Evolutionary conservation across 768 basidiomycete species (phyloP), one percentile per base, ranked within the genome.

Genomic region (Ramaria rubella): DNA sequence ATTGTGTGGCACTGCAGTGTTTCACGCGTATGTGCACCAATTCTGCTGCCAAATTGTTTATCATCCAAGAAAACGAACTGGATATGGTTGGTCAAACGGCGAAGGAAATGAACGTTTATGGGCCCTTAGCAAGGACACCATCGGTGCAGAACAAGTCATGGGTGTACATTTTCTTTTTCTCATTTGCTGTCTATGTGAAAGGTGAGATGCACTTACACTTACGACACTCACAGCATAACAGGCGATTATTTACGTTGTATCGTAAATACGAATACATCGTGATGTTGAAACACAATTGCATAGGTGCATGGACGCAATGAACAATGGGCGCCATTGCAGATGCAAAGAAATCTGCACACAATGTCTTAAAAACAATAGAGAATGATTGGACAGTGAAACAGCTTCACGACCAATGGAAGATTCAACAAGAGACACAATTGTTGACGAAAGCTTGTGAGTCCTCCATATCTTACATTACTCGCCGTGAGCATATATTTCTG

Each of bases 31-130:
- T n/a, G n/a, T n/a, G n/a, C n/a, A n/a, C n/a, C n/a, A n/a, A n/a
- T n/a, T n/a, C n/a, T n/a, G n/a, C n/a, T n/a, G n/a, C n/a, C n/a
- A n/a, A n/a, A n/a, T n/a, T n/a, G n/a, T n/a, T n/a, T n/a, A n/a
- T n/a, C n/a, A n/a, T n/a, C n/a, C 23, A 30, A 49, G 26, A 30
- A 24, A n/a, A 49, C 17, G 17, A 24, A 49, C n/a, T 24, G 48
- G n/a, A n/a, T 52, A 38, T 30, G 50, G 50, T 2, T 34, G 23
- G 31, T 34, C 50, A 30, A 52, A 52, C 27, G 50, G 31, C 30
- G 31, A 52, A 52, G 50, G 50, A 14, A 52, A 52, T 52, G 50
- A 52, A 30, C 50, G 31, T 15, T 15, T 49, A n/a, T 49, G 48
- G 48, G n/a, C 48, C 26, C 48, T 49, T 17, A 49, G 48, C 26